phyloP scores from a whole-genome alignment of 352 stramenopile genomes.

The Globisporangium polare region DNA sequence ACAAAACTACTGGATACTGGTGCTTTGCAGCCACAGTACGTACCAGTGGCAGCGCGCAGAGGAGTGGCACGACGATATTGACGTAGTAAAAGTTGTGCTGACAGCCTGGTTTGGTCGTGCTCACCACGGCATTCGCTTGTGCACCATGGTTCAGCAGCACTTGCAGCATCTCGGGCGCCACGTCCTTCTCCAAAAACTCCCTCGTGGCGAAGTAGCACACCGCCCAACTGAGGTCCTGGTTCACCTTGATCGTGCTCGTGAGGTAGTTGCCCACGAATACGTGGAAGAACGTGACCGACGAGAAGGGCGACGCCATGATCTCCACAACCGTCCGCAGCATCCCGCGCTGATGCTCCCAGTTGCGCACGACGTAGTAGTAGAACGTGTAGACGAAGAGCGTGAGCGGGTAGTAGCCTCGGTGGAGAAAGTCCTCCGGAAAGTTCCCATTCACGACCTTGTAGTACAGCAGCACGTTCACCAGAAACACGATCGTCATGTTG shows the following conservation, averaged over 20 bases:
- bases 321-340: conserved; percentile 87
- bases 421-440: conserved; percentile 76
- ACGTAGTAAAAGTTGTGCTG: conserved; percentile 90
- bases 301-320: conserved; percentile 89
- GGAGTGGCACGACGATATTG: conserved; percentile 92
- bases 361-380: conserved; percentile 91
- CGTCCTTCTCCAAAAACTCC: conserved; percentile 88
- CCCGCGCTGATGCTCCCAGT: conserved; percentile 73
- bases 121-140: neutral
- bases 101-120: conserved; percentile 16
- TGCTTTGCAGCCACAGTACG: neutral
- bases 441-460: conserved; percentile 94
- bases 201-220: conserved; percentile 94
- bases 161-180: conserved; percentile 20
- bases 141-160: conserved; percentile 14
- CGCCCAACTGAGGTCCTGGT: conserved; percentile 90
- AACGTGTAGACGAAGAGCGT: conserved; percentile 91
- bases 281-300: conserved; percentile 89
- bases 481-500: conserved; percentile 95
- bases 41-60: conserved; percentile 91
- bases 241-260: conserved; percentile 82
- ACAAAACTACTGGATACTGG: neutral
- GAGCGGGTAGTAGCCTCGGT: conserved; percentile 91
- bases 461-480: conserved; percentile 94
- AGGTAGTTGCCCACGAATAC: conserved; percentile 89